Conservation (phyloP, 768 basidiomycete genomes). For the Kwoniella heveanensis region DNA sequence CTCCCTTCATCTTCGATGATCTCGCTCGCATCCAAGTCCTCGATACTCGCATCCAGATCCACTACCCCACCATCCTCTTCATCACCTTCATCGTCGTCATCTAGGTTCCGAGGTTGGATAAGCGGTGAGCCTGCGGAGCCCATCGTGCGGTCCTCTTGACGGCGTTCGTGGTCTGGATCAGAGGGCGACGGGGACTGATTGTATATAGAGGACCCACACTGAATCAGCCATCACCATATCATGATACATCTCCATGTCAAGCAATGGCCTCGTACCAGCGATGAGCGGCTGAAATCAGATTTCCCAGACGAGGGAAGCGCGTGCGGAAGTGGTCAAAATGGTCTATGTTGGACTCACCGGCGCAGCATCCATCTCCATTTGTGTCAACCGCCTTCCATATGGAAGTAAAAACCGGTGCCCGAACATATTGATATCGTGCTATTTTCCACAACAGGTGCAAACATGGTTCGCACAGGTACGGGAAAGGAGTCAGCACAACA, state of each 20-base stretch:
- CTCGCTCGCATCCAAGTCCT: conserved; percentile 34
- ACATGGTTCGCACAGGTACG: too few species aligned
- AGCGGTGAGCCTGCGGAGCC: conserved; percentile 11
- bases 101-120: conserved; percentile 9
- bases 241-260: too few species aligned
- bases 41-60: conserved; percentile 50
- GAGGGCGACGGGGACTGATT: conserved; percentile 40
- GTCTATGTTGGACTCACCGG: conserved; percentile 35
- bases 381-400: conserved; percentile 40
- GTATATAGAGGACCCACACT: too few species aligned
- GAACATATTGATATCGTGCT: conserved; percentile 44
- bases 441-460: background rate
- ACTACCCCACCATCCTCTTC: conserved; percentile 30
- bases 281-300: too few species aligned
- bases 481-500: too few species aligned
- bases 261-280: too few species aligned
- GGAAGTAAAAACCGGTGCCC: conserved; percentile 49
- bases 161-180: conserved; percentile 41
- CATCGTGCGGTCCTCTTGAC: conserved; percentile 46
- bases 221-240: too few species aligned
- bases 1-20: conserved; percentile 26
- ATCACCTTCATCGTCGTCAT: conserved; percentile 11
- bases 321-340: too few species aligned
- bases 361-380: conserved; percentile 47
- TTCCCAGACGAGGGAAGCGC: too few species aligned